Evolutionary conservation across 805 yeast genomes (phyloP).

Genomic region (Candida jianshihensis): DNA sequence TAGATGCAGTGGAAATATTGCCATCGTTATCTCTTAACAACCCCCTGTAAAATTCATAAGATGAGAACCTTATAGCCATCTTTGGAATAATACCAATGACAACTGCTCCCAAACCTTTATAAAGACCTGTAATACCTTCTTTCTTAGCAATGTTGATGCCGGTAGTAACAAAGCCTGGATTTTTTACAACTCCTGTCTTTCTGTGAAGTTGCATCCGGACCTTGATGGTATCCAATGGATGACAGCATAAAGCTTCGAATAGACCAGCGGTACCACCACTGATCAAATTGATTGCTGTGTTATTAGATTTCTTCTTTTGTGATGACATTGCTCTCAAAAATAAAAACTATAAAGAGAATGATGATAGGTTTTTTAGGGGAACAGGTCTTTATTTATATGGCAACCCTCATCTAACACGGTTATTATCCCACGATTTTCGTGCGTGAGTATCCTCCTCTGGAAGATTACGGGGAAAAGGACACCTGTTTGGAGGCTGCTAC

Average conservation of each 20-base stretch:
- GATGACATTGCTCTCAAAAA: constrained; percentile 11
- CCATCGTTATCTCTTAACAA: constrained; percentile 59
- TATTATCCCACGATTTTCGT: not conserved
- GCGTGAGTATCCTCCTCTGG: too few species aligned
- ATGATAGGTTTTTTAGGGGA: too few species aligned
- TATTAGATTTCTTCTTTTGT: constrained; percentile 28
- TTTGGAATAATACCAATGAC: constrained; percentile 96
- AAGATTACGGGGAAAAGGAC: constrained; percentile 1
- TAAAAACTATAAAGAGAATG: too few species aligned
- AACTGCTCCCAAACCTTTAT: constrained; percentile 96
- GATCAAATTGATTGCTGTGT: constrained; percentile 57
- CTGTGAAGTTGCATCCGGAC: constrained; percentile 93
- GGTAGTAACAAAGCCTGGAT: constrained; percentile 82
- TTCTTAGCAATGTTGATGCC: constrained; percentile 71
- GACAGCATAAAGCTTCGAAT: constrained; percentile 96
- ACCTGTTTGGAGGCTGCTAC: too few species aligned
- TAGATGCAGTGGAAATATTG: constrained; percentile 60
- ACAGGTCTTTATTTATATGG: too few species aligned
- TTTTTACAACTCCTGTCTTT: constrained; percentile 56
- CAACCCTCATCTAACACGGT: too few species aligned
- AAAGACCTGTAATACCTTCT: constrained; percentile 80
- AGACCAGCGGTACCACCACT: constrained; percentile 98
- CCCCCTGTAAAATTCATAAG: constrained; percentile 83
- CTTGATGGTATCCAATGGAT: constrained; percentile 95
- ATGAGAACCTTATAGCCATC: constrained; percentile 95